Evolutionary conservation across 208 protist genomes (phyloP).

Genomic region (Trypanosoma congolense): DNA sequence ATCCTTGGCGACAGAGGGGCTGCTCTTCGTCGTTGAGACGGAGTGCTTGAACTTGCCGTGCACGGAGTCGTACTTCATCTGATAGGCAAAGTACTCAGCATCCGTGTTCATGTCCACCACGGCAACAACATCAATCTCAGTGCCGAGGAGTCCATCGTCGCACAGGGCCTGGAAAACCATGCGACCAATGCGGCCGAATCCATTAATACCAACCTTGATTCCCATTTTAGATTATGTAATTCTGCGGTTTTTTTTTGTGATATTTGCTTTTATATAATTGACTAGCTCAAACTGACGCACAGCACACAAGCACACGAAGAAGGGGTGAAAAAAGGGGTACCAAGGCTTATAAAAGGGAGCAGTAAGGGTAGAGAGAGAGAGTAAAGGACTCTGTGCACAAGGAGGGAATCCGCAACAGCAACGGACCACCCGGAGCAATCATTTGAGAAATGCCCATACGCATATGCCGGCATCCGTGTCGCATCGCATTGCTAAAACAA

Average conservation of each 20-base stretch:
- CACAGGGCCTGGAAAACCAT: conserved; percentile 93
- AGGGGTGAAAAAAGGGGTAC: too few species aligned
- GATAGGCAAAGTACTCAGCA: conserved; percentile 95
- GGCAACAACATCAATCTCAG: conserved; percentile 89
- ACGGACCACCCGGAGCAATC: too few species aligned
- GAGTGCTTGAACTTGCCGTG: conserved; percentile 92
- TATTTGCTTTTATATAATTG: conserved; percentile 2
- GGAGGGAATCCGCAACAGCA: too few species aligned
- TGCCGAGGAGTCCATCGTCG: conserved; percentile 60
- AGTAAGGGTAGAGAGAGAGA: too few species aligned
- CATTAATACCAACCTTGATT: conserved; percentile 95
- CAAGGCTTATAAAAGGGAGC: too few species aligned
- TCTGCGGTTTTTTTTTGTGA: too few species aligned
- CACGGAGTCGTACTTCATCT: conserved; percentile 96
- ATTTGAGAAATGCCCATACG: too few species aligned
- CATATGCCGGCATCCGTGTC: too few species aligned
- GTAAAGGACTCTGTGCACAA: too few species aligned
- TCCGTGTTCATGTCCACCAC: conserved; percentile 97
- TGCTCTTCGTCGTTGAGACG: conserved; percentile 67
- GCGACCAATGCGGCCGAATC: conserved; percentile 98
- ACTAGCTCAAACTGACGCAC: background rate
- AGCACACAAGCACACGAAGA: too few species aligned
- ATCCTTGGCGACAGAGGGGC: conserved; percentile 45
- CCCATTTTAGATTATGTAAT: conserved; percentile 19
- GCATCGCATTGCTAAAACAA: too few species aligned